Evolutionary conservation across 768 basidiomycete genomes (phyloP), one percentile per base, ranked within the genome.

Genomic region (Suillus plorans): DNA sequence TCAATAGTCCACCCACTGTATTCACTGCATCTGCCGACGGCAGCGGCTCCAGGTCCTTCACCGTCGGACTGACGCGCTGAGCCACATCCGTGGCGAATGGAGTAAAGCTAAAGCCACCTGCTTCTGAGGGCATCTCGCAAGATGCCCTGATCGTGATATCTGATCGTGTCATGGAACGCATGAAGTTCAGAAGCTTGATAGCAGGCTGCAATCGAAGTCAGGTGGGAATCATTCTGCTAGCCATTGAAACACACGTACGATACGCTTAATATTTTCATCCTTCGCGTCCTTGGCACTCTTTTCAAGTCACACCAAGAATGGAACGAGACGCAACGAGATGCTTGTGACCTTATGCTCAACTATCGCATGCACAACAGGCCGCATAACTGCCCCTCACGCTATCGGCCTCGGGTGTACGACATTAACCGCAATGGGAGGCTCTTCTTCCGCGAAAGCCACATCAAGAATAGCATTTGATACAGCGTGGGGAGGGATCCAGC

Each of bases 1-100:
- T 80, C 80, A 81, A 62, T 82, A 82, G 12, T 70, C 71, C 3
- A 82, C 70, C 79, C 80, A 83, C n/a, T 62, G 62, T 3, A 42
- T 6, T 31, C 31, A 31, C 59, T 14, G 64, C 79, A 53, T 80
- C 75, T 0, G 59, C 63, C 1, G 64, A 63, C 10, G 66, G 72
- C 7, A 81, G 63, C 5, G 71, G 66, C 31, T 68, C 65, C 3
- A 80, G 65, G 1, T 56, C 58, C 25, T 67, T 70, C 69, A 84
- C 75, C 10, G 77, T 78, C 61, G 66, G 53, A 65, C 82, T 81
- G 59, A 76, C 63, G 2, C 45, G 61, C 50, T 70, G 73, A 0
- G 75, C 71, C 41, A 77, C 75, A 3, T 66, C 68, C 0, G 74
- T 79, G 2, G 69, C 57, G 50, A 80, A 76, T 6, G 39, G 57